phyloP scores from a whole-genome alignment of 495 filamentous ascomycete genomes.

The Penicillium odoratum region DNA sequence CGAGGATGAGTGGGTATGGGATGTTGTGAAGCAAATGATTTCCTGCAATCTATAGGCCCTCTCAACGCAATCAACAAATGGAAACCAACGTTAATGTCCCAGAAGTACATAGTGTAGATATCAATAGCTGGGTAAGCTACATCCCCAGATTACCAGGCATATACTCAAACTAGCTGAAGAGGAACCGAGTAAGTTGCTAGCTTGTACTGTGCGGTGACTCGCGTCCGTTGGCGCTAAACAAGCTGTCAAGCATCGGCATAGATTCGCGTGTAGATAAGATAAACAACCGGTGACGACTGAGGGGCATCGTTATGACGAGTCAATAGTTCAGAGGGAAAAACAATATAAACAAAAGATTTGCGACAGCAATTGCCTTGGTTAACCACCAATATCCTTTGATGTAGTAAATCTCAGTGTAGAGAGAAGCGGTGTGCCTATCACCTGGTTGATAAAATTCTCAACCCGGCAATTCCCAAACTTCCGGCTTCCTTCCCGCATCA shows the following conservation, averaged over 20 bases:
- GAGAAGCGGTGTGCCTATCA: constrained; percentile 19
- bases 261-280: constrained; percentile 24
- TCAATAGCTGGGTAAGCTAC: no score
- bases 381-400: neutral
- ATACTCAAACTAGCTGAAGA: no score
- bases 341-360: constrained; percentile 1
- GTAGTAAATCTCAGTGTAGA: neutral
- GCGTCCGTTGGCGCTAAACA: constrained; percentile 3
- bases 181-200: no score
- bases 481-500: constrained; percentile 18
- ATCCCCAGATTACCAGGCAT: no score
- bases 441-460: constrained; percentile 27
- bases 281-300: constrained; percentile 31
- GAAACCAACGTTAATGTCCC: no score
- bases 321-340: neutral
- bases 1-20: no score
- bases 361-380: neutral
- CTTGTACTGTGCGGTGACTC: neutral
- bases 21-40: no score
- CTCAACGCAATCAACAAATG: no score
- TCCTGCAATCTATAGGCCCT: no score
- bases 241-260: constrained; percentile 6
- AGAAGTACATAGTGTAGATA: no score
- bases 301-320: constrained; percentile 15
- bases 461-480: constrained; percentile 22